Evolutionary conservation across 2,329 filamentous ascomycete genomes (phyloP).

Genomic region (Xylariaceae sp.): DNA sequence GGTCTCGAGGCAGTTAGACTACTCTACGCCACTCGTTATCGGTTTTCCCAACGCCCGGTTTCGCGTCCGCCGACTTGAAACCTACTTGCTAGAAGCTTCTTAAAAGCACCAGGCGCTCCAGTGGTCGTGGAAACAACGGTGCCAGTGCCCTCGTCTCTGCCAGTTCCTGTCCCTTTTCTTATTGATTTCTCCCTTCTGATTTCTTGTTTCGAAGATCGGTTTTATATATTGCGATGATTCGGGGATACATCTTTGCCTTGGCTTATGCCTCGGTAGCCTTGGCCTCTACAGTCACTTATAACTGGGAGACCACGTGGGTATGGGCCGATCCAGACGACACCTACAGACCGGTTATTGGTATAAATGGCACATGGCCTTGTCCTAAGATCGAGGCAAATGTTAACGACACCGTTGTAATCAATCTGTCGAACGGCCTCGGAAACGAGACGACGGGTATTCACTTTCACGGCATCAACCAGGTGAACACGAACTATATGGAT

Average conservation of each 20-base stretch:
- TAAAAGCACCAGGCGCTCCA: too few species aligned
- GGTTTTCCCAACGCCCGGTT: too few species aligned
- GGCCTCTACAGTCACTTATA: conserved; percentile 47
- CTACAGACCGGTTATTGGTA: conserved; percentile 56
- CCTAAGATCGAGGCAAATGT: conserved; percentile 53
- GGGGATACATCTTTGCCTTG: conserved; percentile 9
- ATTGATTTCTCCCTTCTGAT: background rate
- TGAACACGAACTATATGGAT: conserved; percentile 57
- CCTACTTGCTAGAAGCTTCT: too few species aligned
- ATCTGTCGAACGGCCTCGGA: conserved; percentile 46
- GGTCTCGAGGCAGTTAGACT: too few species aligned
- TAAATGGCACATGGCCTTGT: conserved; percentile 63
- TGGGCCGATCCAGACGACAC: conserved; percentile 58
- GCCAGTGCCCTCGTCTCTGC: too few species aligned
- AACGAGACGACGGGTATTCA: conserved; percentile 51
- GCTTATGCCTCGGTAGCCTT: conserved; percentile 22
- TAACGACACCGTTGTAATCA: conserved; percentile 49
- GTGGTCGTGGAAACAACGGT: too few species aligned
- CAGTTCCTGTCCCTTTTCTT: too few species aligned
- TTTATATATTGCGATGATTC: background rate
- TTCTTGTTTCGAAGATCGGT: background rate
- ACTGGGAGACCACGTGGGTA: conserved; percentile 62
- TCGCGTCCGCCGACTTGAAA: too few species aligned
- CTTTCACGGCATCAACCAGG: conserved; percentile 61
- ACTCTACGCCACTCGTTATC: too few species aligned